Evolutionary conservation across 2,329 filamentous ascomycete species (phyloP), one percentile per base, ranked within the genome.

Genomic region (Scytalidium sp.): DNA sequence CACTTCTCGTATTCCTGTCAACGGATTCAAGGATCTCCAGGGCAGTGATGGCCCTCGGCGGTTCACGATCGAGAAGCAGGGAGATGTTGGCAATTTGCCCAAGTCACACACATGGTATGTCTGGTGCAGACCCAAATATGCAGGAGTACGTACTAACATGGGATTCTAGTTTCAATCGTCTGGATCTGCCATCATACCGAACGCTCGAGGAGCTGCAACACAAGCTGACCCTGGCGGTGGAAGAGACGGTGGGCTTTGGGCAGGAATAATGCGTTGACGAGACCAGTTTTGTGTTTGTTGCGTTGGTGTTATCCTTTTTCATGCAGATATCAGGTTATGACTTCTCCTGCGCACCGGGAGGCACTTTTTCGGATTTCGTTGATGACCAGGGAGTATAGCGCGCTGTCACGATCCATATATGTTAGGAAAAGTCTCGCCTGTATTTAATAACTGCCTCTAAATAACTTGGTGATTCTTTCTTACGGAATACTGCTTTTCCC

Each of bases 11-110:
- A 99, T 99, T 59, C 94, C 94, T 1, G 94, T 99, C 72, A 99
- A 99, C 69, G 94, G 94, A 7, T 99, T 99, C 81, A 99, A 99
- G 75, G 94, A 99, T 77, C 76, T 99, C 46, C 94, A 99, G 70
- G 94, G 94, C 39, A 96, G 91, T 60, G 94, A 99, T 67, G 94
- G 94, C 3, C 94, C 94, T 9, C 81, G 94, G 70, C 79, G 94
- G 55, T 99, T 99, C 64, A 99, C 94, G 1, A 97, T 99, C 69
- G 94, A 99, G 70, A 97, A 97, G 75, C 90, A 92, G 32, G 94
- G 94, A 51, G 94, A 97, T 67, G 77, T 92, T 46, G 84, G 79
- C 53, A 96, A 97, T 61, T 70, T 99, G 65, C 94, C 94, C 25
- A 99, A 99, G 74, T 94, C 91, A 52, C 94, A 99, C 69, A 99